Conservation (phyloP, 2,329 filamentous ascomycete species). For the Exophiala dermatitidis region DNA sequence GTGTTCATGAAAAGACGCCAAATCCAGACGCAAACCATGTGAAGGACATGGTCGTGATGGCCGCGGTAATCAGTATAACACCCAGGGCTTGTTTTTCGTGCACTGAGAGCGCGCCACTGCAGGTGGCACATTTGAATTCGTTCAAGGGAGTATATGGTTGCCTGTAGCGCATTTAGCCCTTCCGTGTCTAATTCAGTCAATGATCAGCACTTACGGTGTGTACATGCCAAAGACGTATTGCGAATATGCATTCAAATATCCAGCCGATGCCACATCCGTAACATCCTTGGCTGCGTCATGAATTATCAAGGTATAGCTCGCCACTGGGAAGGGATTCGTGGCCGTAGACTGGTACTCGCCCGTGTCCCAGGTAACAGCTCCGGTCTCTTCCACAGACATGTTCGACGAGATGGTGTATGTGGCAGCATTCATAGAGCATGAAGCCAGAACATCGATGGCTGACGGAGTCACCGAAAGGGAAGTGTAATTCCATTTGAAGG, state of each 20-base stretch:
- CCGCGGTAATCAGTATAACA: conserved; percentile 49
- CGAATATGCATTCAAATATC: conserved; percentile 48
- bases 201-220: conserved; percentile 32
- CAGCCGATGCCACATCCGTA: conserved; percentile 46
- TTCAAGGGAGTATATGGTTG: conserved; percentile 25
- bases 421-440: conserved; percentile 51
- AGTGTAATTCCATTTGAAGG: conserved; percentile 64
- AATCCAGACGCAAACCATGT: conserved; percentile 44
- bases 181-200: conserved; percentile 33
- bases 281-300: conserved; percentile 51
- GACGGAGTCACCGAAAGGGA: conserved; percentile 49
- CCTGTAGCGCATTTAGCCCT: conserved; percentile 27
- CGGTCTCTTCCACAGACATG: conserved; percentile 48
- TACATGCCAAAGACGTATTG: conserved; percentile 59
- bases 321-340: conserved; percentile 48
- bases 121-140: conserved; percentile 53
- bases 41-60: conserved; percentile 53
- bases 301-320: conserved; percentile 57
- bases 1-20: conserved; percentile 29
- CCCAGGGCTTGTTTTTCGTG: conserved; percentile 50
- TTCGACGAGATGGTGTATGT: conserved; percentile 58
- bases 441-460: conserved; percentile 55
- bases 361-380: conserved; percentile 55
- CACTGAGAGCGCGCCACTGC: conserved; percentile 45
- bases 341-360: conserved; percentile 44